Percentiles rank a stretch among this genome's conserved stretches.
These are phyloP conservation scores for Eremothecium gossypii DNA, from an alignment of 1,139 yeast genomes.

Conservation along the genomic window DNA sequence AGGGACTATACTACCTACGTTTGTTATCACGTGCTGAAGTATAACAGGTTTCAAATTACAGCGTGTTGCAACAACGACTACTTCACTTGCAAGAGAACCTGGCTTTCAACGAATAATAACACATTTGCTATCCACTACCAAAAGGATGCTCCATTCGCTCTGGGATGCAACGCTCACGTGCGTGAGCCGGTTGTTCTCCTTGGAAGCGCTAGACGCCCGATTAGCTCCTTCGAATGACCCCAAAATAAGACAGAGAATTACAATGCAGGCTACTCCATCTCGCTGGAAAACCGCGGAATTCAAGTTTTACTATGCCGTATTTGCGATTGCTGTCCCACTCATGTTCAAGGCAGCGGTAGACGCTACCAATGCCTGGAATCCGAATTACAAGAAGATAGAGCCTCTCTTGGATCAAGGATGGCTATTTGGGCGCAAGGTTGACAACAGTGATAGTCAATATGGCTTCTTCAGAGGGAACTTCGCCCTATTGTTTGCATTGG, in stretches of 20 bases:
- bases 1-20: too few species aligned
- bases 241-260: constrained; percentile 32
- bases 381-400: constrained; percentile 60
- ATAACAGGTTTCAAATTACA: background rate
- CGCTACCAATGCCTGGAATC: constrained; percentile 68
- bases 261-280: constrained; percentile 38
- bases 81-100: background rate
- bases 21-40: background rate
- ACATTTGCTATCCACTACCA: background rate
- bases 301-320: constrained; percentile 51
- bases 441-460: constrained; percentile 86
- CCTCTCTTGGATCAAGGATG: constrained; percentile 60
- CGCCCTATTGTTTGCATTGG: constrained; percentile 46
- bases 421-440: constrained; percentile 74
- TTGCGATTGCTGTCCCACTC: constrained; percentile 64
- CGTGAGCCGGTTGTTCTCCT: constrained; percentile 41
- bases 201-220: constrained; percentile 72
- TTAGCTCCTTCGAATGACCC: constrained; percentile 46
- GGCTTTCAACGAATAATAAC: background rate
- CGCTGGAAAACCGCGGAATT: constrained; percentile 75
- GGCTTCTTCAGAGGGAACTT: constrained; percentile 78
- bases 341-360: constrained; percentile 76
- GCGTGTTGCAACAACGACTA: too few species aligned
- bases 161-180: background rate
- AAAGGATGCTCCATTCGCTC: background rate